A percentile compares a stretch with the other conserved stretches of the same genome.
phyloP scores from a whole-genome alignment of 108 stramenopile species.

The Nannochloropsis granulata region DNA sequence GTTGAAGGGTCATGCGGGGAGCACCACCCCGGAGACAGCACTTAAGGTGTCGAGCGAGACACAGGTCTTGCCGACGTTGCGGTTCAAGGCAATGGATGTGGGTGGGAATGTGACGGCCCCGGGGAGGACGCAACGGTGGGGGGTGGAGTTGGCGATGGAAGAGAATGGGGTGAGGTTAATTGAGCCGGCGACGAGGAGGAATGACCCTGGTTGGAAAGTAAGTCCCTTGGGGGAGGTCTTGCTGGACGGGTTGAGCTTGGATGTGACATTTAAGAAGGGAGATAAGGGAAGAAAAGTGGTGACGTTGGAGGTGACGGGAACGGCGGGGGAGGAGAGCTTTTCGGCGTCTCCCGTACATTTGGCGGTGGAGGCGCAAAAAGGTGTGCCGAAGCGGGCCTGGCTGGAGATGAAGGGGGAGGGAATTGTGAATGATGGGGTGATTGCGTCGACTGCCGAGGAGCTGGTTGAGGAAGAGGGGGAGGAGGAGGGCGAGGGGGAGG shows the following conservation, averaged over 20 bases:
- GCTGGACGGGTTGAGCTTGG: background rate
- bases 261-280: background rate
- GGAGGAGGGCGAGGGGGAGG: background rate
- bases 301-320: background rate
- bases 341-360: background rate
- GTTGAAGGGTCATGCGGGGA: background rate
- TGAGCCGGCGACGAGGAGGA: background rate
- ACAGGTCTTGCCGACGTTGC: background rate
- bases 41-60: background rate
- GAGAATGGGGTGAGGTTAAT: background rate
- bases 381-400: background rate
- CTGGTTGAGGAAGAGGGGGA: background rate
- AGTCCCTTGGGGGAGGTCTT: background rate
- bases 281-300: background rate
- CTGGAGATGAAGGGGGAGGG: background rate
- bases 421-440: background rate
- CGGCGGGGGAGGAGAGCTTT: background rate
- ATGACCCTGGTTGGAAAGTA: background rate
- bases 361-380: background rate
- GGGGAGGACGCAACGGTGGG: background rate
- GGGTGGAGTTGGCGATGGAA: background rate
- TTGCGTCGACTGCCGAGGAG: background rate
- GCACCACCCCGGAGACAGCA: background rate
- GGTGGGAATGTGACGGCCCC: background rate
- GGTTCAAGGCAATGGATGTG: background rate